Conservation (phyloP, 805 yeast species). For the Myxozyma neotropica region DNA sequence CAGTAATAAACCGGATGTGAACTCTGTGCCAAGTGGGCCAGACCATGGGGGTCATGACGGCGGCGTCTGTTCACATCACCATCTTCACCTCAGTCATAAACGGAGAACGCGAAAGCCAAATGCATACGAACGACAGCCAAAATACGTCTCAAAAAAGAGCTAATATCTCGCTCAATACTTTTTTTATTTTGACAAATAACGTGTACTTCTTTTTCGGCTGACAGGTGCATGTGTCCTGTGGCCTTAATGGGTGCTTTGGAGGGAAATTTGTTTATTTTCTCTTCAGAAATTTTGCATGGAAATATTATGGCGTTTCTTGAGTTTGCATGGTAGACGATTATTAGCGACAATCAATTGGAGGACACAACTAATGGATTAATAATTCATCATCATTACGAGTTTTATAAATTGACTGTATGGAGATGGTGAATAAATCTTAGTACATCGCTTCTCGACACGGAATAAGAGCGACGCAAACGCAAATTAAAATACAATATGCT, state of each 20-base stretch:
- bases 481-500: too few relatives aligned
- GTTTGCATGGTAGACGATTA: background rate
- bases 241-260: too few relatives aligned
- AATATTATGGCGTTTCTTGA: background rate
- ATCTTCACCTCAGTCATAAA: slow-evolving; percentile 27
- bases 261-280: too few relatives aligned
- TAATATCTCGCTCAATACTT: background rate
- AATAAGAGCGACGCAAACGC: too few relatives aligned
- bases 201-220: too few relatives aligned
- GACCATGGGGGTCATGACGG: slow-evolving; percentile 8
- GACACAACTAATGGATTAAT: too few relatives aligned
- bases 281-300: background rate
- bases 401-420: too few relatives aligned
- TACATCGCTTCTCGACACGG: too few relatives aligned
- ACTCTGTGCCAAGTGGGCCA: background rate
- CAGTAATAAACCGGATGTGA: background rate
- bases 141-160: slow-evolving; percentile 14
- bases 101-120: slow-evolving; percentile 51
- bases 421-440: too few relatives aligned
- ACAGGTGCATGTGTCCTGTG: too few relatives aligned
- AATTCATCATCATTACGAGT: too few relatives aligned
- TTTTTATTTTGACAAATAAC: background rate
- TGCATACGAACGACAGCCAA: slow-evolving; percentile 88
- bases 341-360: background rate
- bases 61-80: slow-evolving; percentile 1